Conservation (phyloP, 164 flowering plant genomes). For the Liquidambar formosana region DNA sequence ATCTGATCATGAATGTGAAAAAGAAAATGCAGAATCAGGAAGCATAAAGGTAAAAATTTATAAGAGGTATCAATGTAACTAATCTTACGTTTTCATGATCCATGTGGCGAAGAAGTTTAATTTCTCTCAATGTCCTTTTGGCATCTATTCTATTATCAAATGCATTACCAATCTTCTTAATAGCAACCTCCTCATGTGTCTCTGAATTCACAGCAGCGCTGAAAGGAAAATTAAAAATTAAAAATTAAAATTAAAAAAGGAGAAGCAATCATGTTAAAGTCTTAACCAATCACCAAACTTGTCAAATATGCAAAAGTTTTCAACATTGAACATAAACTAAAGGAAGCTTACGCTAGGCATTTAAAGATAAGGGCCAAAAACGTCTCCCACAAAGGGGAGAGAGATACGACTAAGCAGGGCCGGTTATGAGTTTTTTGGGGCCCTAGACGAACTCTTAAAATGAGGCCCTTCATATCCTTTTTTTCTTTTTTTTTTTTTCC, state of each 20-base stretch:
- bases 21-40: neutral
- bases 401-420: no score
- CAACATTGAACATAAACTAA: neutral
- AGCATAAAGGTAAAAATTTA: neutral
- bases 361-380: neutral
- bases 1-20: neutral
- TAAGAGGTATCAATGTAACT: neutral
- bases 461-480: no score
- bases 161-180: slow-evolving; percentile 70
- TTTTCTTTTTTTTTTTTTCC: no score
- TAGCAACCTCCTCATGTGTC: slow-evolving; percentile 62
- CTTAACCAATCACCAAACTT: neutral
- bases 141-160: slow-evolving; percentile 67
- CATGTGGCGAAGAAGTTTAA: slow-evolving; percentile 67
- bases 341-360: neutral
- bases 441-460: no score
- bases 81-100: slow-evolving; percentile 58
- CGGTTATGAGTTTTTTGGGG: no score
- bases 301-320: neutral
- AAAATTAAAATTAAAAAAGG: no score
- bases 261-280: neutral
- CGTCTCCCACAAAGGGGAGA: no score
- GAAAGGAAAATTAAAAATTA: no score
- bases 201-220: slow-evolving; percentile 68
- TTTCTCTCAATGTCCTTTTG: slow-evolving; percentile 64